Evolutionary conservation across 371 early-diverging fungal genomes (phyloP).

Genomic region (Umbelopsis sp.): DNA sequence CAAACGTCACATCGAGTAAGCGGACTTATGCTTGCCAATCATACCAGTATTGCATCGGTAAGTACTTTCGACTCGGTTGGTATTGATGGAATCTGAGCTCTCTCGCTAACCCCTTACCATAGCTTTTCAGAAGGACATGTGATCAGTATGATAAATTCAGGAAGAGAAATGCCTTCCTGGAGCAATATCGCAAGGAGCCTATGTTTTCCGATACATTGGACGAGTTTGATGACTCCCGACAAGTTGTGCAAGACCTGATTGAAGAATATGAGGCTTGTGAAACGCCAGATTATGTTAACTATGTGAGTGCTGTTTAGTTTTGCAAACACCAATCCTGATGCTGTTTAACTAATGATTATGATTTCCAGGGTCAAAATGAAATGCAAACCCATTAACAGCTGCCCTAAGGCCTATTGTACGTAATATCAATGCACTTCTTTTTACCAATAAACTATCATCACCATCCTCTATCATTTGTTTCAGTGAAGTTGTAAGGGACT

Average conservation of each 20-base stretch:
- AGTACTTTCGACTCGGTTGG: constrained; percentile 23
- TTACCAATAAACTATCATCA: not conserved
- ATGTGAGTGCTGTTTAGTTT: constrained; percentile 29
- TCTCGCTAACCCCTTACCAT: constrained; percentile 5
- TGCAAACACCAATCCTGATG: not conserved
- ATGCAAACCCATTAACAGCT: constrained; percentile 11
- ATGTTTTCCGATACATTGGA: constrained; percentile 86
- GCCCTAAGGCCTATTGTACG: not conserved
- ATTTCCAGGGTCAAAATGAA: not conserved
- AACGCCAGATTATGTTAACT: constrained; percentile 78
- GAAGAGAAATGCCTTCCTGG: constrained; percentile 98
- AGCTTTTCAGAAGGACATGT: constrained; percentile 92
- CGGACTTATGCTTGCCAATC: constrained; percentile 98
- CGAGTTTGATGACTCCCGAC: constrained; percentile 90
- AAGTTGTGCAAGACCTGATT: constrained; percentile 89
- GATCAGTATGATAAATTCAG: constrained; percentile 97
- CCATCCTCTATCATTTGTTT: too few species aligned
- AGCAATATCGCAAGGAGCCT: constrained; percentile 88
- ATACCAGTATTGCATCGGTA: constrained; percentile 93
- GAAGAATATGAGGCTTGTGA: constrained; percentile 95
- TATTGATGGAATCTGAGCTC: not conserved
- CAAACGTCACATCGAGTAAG: constrained; percentile 93
- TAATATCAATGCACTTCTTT: not conserved
- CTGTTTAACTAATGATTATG: not conserved
- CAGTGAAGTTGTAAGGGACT: too few species aligned